A percentile compares a stretch with the other conserved stretches of the same genome.
These are phyloP conservation scores for Panicum hallii DNA, from an alignment of 202 grass and related monocot species.

Conservation along the genomic window DNA sequence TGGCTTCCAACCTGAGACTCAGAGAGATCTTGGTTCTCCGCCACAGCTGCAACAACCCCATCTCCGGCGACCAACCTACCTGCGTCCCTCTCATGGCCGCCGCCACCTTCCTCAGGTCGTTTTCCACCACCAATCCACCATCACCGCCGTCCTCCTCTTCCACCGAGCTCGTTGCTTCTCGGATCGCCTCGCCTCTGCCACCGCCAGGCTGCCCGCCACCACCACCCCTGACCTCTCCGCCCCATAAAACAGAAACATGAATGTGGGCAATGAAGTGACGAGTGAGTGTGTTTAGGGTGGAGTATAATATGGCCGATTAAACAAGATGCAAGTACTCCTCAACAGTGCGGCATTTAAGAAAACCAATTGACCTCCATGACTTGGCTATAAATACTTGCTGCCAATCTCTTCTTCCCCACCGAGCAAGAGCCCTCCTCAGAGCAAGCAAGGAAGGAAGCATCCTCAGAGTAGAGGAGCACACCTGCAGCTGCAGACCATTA, in stretches of 20 bases:
- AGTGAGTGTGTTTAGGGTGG: constrained; percentile 1
- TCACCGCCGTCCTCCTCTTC: background rate
- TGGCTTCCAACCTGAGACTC: background rate
- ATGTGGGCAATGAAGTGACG: constrained; percentile 38
- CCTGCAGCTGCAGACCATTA: constrained; percentile 23
- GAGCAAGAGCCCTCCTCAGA: background rate
- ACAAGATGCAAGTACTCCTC: constrained; percentile 35
- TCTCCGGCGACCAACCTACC: background rate
- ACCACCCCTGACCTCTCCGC: background rate
- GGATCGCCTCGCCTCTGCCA: background rate
- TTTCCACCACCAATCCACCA: background rate
- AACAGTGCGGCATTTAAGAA: constrained; percentile 57
- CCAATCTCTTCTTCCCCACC: constrained; percentile 3
- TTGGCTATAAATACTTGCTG: constrained; percentile 68
- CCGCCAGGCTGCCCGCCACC: constrained; percentile 21
- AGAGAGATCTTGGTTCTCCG: background rate
- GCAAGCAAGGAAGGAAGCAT: background rate
- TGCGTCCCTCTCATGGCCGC: background rate
- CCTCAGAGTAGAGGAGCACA: background rate
- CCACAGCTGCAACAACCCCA: background rate
- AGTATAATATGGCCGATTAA: constrained; percentile 37
- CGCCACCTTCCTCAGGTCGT: background rate
- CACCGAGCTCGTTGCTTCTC: background rate
- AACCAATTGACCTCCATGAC: constrained; percentile 54
- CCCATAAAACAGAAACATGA: constrained; percentile 55